These are phyloP conservation scores for Rubia balearica DNA, from an alignment of 305 asterid species.

Conservation along the genomic window DNA sequence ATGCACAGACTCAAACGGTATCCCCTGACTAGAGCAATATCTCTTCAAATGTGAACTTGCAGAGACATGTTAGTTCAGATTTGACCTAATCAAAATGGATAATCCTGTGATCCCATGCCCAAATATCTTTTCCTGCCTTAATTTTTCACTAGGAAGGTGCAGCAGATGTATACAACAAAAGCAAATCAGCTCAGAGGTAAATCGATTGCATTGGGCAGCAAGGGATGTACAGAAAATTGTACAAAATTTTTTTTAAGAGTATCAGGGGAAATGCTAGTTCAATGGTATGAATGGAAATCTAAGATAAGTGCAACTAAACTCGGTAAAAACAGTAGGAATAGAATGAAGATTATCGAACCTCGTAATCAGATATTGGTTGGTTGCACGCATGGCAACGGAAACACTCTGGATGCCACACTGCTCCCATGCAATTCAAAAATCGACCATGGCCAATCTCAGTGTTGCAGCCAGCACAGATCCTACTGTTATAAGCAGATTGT, in stretches of 20 bases:
- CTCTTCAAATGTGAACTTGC: neutral
- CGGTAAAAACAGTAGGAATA: neutral
- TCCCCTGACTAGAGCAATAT: neutral
- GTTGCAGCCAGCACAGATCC: slow-evolving; percentile 94
- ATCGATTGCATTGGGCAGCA: neutral
- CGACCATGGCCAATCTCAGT: slow-evolving; percentile 81
- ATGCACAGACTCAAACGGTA: neutral
- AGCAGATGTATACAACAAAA: neutral
- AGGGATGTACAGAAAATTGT: neutral
- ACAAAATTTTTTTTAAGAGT: neutral
- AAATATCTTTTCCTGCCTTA: neutral
- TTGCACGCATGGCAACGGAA: slow-evolving; percentile 86
- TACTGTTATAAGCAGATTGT: slow-evolving; percentile 22
- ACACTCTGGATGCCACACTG: slow-evolving; percentile 74
- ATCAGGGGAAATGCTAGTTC: neutral
- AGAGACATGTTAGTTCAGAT: neutral
- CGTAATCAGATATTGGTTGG: slow-evolving; percentile 89
- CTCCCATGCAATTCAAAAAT: slow-evolving; percentile 89
- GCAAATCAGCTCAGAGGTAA: neutral
- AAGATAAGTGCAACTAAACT: neutral
- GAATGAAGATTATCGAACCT: slow-evolving; percentile 37
- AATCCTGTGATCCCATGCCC: neutral
- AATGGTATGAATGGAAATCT: neutral
- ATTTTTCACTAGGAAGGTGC: neutral
- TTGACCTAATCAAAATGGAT: neutral